Conservation (phyloP, 2,329 filamentous ascomycete species). For the Colletotrichum godetiae region DNA sequence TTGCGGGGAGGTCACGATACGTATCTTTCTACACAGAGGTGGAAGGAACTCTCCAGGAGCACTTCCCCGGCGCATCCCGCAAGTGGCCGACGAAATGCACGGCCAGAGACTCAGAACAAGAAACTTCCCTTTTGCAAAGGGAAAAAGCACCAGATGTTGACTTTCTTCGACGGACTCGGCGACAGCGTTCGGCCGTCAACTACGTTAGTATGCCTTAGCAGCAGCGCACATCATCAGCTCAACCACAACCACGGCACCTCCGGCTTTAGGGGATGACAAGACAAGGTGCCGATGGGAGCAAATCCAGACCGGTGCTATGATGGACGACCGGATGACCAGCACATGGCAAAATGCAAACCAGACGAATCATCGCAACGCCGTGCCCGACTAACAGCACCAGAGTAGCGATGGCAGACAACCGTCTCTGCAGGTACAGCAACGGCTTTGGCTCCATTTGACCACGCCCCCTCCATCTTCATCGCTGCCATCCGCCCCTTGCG, state of each 20-base stretch:
- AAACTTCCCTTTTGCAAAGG: not conserved
- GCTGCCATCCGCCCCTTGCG: slow-evolving; percentile 24
- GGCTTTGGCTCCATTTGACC: slow-evolving; percentile 2
- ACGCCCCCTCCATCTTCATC: slow-evolving; percentile 29
- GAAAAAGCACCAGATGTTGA: not conserved
- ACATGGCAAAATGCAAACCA: slow-evolving; percentile 28
- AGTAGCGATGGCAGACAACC: slow-evolving; percentile 3
- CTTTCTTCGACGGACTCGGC: not conserved
- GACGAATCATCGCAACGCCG: slow-evolving; percentile 30
- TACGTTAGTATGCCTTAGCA: not conserved
- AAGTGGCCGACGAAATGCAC: not conserved
- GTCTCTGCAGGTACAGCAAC: slow-evolving; percentile 21
- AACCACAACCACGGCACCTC: slow-evolving; percentile 19
- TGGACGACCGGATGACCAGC: slow-evolving; percentile 24
- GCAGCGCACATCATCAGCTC: slow-evolving; percentile 8
- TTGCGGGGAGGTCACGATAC: not conserved
- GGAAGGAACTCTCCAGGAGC: not conserved
- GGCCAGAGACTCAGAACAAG: not conserved
- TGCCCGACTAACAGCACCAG: not conserved
- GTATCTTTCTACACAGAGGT: not conserved
- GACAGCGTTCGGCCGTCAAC: not conserved
- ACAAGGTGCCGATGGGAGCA: slow-evolving; percentile 10
- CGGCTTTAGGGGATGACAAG: not conserved
- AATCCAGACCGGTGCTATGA: slow-evolving; percentile 6
- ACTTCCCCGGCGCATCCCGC: not conserved